A percentile compares a stretch with the other conserved stretches of the same genome.
phyloP scores from a whole-genome alignment of 331 rosid species.

The Stylosanthes scabra region DNA sequence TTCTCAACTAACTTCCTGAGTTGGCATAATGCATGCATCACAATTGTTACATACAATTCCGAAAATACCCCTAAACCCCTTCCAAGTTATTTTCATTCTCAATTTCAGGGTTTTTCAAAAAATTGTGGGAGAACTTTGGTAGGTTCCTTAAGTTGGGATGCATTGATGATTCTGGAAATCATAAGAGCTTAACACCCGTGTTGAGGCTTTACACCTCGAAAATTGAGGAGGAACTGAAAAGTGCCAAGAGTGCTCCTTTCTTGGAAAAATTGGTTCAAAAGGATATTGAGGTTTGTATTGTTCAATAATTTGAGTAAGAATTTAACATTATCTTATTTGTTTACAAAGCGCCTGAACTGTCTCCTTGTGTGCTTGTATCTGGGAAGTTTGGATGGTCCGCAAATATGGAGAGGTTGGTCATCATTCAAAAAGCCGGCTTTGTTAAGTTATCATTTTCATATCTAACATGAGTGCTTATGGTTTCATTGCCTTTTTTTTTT shows the following conservation, averaged over 20 bases:
- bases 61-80: too few species aligned
- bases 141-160: conserved; percentile 92
- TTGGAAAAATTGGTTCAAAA: conserved; percentile 92
- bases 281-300: conserved; percentile 78
- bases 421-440: background rate
- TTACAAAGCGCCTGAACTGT: conserved; percentile 79
- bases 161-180: conserved; percentile 92
- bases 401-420: conserved; percentile 93
- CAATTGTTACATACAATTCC: too few species aligned
- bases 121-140: conserved; percentile 99
- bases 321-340: too few species aligned
- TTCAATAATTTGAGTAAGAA: background rate
- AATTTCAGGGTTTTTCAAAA: too few species aligned
- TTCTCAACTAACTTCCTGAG: too few species aligned
- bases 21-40: too few species aligned
- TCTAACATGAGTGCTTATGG: background rate
- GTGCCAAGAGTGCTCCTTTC: conserved; percentile 96
- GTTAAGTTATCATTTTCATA: background rate
- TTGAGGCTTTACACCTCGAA: conserved; percentile 92
- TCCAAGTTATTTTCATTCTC: too few species aligned
- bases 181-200: conserved; percentile 91
- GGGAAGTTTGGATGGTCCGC: conserved; percentile 99
- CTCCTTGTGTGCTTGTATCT: conserved; percentile 99
- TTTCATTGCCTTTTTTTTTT: conserved; percentile 29
- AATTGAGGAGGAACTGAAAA: conserved; percentile 87